A percentile compares a stretch with the other conserved stretches of the same genome.
phyloP scores from a whole-genome alignment of 2,329 filamentous ascomycete genomes.

The Fusarium foetens region DNA sequence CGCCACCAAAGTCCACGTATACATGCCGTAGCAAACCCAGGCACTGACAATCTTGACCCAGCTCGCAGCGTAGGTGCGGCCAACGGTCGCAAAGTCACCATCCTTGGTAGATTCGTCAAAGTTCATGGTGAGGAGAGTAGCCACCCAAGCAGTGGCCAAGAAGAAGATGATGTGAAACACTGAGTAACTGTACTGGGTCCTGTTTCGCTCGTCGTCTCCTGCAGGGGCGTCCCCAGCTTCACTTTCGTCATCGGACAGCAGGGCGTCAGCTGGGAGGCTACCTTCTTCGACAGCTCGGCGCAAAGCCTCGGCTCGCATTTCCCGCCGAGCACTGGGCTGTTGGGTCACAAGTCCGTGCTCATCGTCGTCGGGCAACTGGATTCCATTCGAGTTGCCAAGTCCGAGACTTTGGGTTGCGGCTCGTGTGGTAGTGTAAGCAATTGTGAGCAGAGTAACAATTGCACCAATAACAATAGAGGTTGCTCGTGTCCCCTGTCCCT shows the following conservation, averaged over 20 bases:
- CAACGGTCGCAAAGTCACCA: constrained; percentile 88
- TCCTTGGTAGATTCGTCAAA: constrained; percentile 70
- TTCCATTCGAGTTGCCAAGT: constrained; percentile 61
- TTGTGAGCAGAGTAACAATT: constrained; percentile 94
- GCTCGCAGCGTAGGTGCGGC: constrained; percentile 94
- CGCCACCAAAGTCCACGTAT: constrained; percentile 91
- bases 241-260: constrained; percentile 78
- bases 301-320: constrained; percentile 93
- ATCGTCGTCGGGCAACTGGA: constrained; percentile 74
- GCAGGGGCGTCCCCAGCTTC: constrained; percentile 70
- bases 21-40: constrained; percentile 96
- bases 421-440: constrained; percentile 96
- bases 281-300: constrained; percentile 93
- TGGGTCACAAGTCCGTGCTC: constrained; percentile 90
- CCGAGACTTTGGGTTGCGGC: constrained; percentile 91
- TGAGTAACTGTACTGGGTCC: constrained; percentile 95
- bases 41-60: constrained; percentile 99
- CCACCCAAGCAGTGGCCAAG: constrained; percentile 94
- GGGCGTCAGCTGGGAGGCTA: constrained; percentile 87
- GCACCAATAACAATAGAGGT: constrained; percentile 93
- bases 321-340: constrained; percentile 80
- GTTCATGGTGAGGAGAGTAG: constrained; percentile 84
- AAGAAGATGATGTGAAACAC: constrained; percentile 99
- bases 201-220: constrained; percentile 87
- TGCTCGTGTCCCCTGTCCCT: constrained; percentile 85